Evolutionary conservation across 1,284 basidiomycete genomes (phyloP).

Genomic region (Singerocomus inundabilis): DNA sequence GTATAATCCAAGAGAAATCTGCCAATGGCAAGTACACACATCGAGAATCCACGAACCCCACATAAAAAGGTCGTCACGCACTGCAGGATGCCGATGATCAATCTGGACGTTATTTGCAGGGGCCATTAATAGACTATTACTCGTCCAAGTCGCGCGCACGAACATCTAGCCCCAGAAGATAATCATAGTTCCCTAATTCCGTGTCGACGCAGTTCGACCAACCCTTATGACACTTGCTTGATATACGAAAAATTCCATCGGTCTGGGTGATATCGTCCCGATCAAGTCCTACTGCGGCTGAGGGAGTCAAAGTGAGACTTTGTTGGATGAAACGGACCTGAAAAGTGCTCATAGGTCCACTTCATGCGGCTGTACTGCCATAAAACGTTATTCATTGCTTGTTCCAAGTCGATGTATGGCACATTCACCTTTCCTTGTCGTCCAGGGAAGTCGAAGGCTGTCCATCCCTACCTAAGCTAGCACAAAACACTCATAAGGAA

Average conservation of each 20-base stretch:
- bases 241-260: conserved; percentile 63
- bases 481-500: conserved; percentile 2
- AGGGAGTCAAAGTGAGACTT: not conserved
- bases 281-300: conserved; percentile 63
- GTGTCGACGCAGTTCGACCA: conserved; percentile 71
- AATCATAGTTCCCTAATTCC: conserved; percentile 78
- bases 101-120: conserved; percentile 47
- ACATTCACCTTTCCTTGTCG: conserved; percentile 66
- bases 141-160: conserved; percentile 20
- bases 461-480: conserved; percentile 66
- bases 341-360: conserved; percentile 74
- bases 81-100: conserved; percentile 83
- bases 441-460: conserved; percentile 80
- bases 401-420: not conserved
- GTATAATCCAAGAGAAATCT: not conserved
- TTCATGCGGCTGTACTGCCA: conserved; percentile 64
- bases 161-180: conserved; percentile 72
- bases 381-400: not conserved
- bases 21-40: conserved; percentile 37
- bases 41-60: conserved; percentile 75
- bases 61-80: conserved; percentile 59
- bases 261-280: conserved; percentile 74
- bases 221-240: conserved; percentile 53
- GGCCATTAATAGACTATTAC: not conserved
- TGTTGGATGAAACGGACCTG: conserved; percentile 45